These are phyloP conservation scores for Jackrogersella minutella DNA, from an alignment of 495 filamentous ascomycete genomes.

Conservation along the genomic window DNA sequence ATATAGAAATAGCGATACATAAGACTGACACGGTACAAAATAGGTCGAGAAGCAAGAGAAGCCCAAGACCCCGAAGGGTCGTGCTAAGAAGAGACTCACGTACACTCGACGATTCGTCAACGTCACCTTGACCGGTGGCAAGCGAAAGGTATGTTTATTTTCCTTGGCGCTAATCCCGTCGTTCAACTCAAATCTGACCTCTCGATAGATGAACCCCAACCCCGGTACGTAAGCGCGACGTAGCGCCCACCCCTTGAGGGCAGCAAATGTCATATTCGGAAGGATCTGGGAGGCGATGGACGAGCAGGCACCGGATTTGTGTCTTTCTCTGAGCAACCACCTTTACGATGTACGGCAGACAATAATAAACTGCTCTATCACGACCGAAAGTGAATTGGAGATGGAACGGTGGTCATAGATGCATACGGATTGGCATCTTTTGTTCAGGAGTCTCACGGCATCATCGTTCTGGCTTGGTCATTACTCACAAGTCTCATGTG, in stretches of 20 bases:
- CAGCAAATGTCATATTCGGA: constrained; percentile 34
- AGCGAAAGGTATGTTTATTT: constrained; percentile 83
- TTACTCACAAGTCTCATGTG: constrained; percentile 34
- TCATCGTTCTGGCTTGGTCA: constrained; percentile 41
- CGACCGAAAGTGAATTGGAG: constrained; percentile 29
- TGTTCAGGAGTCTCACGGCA: constrained; percentile 42
- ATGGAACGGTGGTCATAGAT: constrained; percentile 37
- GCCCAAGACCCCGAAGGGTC: constrained; percentile 94
- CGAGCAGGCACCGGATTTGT: constrained; percentile 9
- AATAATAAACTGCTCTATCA: constrained; percentile 30
- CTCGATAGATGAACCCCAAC: constrained; percentile 60
- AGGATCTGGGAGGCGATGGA: constrained; percentile 39
- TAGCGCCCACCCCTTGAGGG: constrained; percentile 29
- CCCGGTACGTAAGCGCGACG: constrained; percentile 50
- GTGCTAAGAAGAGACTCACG: constrained; percentile 95
- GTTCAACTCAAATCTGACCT: constrained; percentile 4
- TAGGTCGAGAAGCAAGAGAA: constrained; percentile 92
- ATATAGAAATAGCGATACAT: background rate
- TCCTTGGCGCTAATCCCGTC: background rate
- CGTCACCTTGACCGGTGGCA: constrained; percentile 98
- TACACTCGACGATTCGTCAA: constrained; percentile 99
- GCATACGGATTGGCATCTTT: constrained; percentile 40
- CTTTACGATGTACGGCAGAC: constrained; percentile 31
- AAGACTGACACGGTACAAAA: constrained; percentile 27
- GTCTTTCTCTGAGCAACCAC: constrained; percentile 37